Base-by-base conservation (phyloP, 805 yeast genomes). In the Torulaspora maleeae region DNA sequence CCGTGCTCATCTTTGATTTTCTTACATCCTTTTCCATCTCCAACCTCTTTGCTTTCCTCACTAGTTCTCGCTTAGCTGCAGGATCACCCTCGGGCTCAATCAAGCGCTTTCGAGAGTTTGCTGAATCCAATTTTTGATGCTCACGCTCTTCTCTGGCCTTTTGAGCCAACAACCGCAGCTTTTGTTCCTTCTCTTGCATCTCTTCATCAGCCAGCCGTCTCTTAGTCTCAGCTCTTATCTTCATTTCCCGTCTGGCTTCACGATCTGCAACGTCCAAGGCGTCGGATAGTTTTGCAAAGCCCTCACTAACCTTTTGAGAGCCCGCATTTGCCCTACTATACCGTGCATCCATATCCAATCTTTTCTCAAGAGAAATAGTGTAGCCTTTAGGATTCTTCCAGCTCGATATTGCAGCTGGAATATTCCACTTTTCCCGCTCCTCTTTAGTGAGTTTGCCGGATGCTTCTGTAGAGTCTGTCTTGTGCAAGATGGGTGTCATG, bases 331-430 rank as follows among this genome's bases (percentile, higher is more conserved):
- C 63, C 5, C 68, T 66, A 9, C 58, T 64, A 25, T 63, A 65
- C 2, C 72, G 67, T 0, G 72, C 73, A 44, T 71, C 75, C 11
- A 76, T 74, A 2, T 79, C 74, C 44, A 86, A 70, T 48, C 97
- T 71, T 57, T 84, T 86, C 44, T 89, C 95, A 33, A 90, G 64
- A 0, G 84, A 80, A 36, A 90, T 82, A 0, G 95, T 80, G 60
- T 80, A 87, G 1, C 98, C 97, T 54, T 86, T 84, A 13, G 90
- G 86, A 63, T 93, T 93, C 64, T 89, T 90, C 97, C 98, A 93
- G 63, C 87, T 88, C 1, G 98, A 91, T 0, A 91, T 78, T 1
- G 95, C 87, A 0, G 95, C 82, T 0, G 98, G 98, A 25, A 93
- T 88, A 38, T 76, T 74, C 96, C 97, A 91, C 49, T 78, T 75